These are phyloP conservation scores for Pseudevernia furfuracea DNA, from an alignment of 495 filamentous ascomycete genomes.

Conservation along the genomic window DNA sequence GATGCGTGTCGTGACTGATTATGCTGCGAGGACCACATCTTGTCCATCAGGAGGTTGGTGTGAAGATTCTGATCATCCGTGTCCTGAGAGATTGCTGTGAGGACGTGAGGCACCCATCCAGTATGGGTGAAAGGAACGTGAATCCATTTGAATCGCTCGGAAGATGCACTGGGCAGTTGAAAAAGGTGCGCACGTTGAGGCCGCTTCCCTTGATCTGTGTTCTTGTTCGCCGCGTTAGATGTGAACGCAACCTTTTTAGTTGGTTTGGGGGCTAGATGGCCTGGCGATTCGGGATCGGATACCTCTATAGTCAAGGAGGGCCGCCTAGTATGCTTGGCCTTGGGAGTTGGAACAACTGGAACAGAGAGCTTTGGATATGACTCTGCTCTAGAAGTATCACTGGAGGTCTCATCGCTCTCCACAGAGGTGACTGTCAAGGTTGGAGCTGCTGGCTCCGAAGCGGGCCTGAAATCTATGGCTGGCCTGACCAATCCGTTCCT, in stretches of 20 bases:
- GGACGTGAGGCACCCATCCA: slow-evolving; percentile 52
- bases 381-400: slow-evolving; percentile 6
- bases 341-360: slow-evolving; percentile 7
- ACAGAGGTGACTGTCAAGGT: slow-evolving; percentile 7
- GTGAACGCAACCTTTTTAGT: slow-evolving; percentile 11
- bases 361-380: background rate
- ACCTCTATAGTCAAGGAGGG: slow-evolving; percentile 23
- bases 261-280: background rate
- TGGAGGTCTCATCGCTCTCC: slow-evolving; percentile 8
- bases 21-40: slow-evolving; percentile 41
- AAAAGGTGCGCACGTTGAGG: slow-evolving; percentile 34
- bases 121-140: slow-evolving; percentile 61
- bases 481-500: slow-evolving; percentile 7
- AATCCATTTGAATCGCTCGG: slow-evolving; percentile 54
- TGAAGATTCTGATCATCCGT: slow-evolving; percentile 39
- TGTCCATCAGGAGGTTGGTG: slow-evolving; percentile 41
- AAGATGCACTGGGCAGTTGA: slow-evolving; percentile 36
- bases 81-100: slow-evolving; percentile 32
- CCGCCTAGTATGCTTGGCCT: slow-evolving; percentile 11
- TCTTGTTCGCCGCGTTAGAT: slow-evolving; percentile 27
- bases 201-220: slow-evolving; percentile 24
- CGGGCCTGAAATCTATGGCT: slow-evolving; percentile 3
- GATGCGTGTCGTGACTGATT: slow-evolving; percentile 42
- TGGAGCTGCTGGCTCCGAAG: slow-evolving; percentile 12
- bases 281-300: background rate